Conservation (phyloP, 83 land plant genomes). For the Thuja plicata region DNA sequence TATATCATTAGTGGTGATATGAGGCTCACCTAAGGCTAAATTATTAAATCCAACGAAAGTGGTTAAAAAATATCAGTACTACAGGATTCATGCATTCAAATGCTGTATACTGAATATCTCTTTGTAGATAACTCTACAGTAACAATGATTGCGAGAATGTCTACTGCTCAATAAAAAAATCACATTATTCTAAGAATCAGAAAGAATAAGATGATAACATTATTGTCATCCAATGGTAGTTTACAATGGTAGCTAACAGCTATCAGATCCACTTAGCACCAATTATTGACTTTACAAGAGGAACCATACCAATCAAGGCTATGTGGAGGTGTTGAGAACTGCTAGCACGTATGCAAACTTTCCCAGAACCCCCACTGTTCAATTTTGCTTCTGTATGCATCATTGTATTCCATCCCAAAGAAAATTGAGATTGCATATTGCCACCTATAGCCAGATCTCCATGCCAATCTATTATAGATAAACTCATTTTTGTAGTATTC, state of each 20-base stretch:
- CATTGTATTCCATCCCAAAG: slow-evolving; percentile 52
- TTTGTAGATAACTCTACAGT: neutral
- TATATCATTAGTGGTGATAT: too few species aligned
- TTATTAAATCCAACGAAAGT: neutral
- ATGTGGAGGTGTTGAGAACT: slow-evolving; percentile 79
- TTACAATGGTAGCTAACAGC: neutral
- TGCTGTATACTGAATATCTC: neutral
- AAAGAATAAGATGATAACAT: neutral
- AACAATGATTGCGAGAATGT: neutral
- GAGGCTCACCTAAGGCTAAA: too few species aligned
- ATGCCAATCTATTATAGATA: neutral
- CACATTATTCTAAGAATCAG: neutral
- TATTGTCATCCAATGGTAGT: neutral
- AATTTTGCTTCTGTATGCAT: slow-evolving; percentile 53
- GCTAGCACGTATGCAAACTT: slow-evolving; percentile 67
- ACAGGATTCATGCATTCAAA: neutral
- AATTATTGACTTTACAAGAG: slow-evolving; percentile 27
- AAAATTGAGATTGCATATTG: slow-evolving; percentile 57
- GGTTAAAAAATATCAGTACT: neutral
- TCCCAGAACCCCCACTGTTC: slow-evolving; percentile 79
- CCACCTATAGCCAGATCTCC: neutral
- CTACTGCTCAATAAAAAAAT: neutral
- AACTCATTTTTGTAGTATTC: neutral
- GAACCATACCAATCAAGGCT: slow-evolving; percentile 73
- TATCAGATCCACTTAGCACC: neutral